Base-by-base conservation (phyloP, 2,329 filamentous ascomycete species). In the Coniochaeta ligniaria region DNA sequence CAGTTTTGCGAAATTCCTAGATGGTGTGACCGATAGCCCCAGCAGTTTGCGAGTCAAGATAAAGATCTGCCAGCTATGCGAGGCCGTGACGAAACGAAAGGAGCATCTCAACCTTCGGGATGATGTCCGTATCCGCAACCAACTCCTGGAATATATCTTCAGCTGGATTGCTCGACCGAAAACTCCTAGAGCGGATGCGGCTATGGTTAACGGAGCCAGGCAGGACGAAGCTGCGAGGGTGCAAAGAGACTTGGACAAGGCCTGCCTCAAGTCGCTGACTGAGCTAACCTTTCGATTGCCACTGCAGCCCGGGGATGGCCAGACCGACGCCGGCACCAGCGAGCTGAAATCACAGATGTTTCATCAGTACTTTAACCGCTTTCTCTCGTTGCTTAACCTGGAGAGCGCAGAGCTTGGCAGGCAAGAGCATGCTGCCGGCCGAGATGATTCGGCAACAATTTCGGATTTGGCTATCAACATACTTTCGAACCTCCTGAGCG, bases 291-390 rank as follows among this genome's bases (percentile, higher is more conserved):
- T 84, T 68, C 83, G 86, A 12, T 75, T 90, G 5, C 86, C 87
- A 17, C 74, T 90, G 16, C 87, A 89, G 64, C 85, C 86, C 1
- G 80, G 81, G 1, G 86, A 89, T 59, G 83, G 83, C 6, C 84
- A 87, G 64, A 85, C 80, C 14, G 87, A 90, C 71, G 85, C 83
- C 1, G 83, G 85, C 52, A 85, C 83, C 59, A 88, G 85, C 64
- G 87, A 89, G 70, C 78, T 87, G 59, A 89, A 89, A 68, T 87
- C 84, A 0, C 83, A 89, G 66, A 86, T 89, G 82, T 90, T 90
- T 67, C 85, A 88, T 63, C 85, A 82, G 7, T 90, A 90, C 69
- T 89, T 90, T 73, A 89, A 87, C 63, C 79, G 85, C 8, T 89
- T 90, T 67, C 75, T 90, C 22, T 87, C 85, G 0, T 74, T 90